Evolutionary conservation across 345 rosid genomes (phyloP).

Genomic region (Camelina laxa): DNA sequence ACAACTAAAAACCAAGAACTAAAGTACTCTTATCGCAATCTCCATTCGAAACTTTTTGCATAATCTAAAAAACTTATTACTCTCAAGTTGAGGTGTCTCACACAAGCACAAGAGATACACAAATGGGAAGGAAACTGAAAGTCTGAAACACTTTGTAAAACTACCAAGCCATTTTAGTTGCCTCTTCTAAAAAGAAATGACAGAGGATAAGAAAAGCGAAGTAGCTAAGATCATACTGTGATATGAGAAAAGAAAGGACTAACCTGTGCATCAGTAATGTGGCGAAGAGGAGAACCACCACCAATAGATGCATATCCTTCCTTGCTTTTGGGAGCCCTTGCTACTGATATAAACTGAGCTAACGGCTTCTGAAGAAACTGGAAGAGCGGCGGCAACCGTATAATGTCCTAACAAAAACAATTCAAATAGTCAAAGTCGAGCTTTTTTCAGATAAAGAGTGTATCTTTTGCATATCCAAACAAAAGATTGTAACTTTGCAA

Average conservation of each 20-base stretch:
- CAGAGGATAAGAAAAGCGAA: not conserved
- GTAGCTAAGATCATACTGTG: not conserved
- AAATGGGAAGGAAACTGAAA: not conserved
- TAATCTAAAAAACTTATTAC: not conserved
- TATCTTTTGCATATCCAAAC: not conserved
- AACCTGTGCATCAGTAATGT: constrained; percentile 95
- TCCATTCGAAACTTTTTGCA: not conserved
- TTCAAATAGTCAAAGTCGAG: not conserved
- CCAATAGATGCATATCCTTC: constrained; percentile 99
- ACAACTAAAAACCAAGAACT: not conserved
- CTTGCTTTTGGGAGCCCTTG: constrained; percentile 95
- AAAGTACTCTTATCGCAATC: not conserved
- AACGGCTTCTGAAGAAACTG: constrained; percentile 94
- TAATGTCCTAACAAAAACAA: constrained; percentile 68
- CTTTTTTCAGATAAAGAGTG: not conserved
- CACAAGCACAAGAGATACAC: not conserved
- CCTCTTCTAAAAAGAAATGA: not conserved
- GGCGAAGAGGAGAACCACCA: constrained; percentile 95
- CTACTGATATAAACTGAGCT: constrained; percentile 89
- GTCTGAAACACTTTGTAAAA: not conserved
- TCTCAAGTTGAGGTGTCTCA: constrained; percentile 25
- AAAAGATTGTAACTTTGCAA: not conserved
- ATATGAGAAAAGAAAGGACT: not conserved
- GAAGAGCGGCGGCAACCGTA: constrained; percentile 83
- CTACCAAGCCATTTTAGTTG: not conserved